Percentiles rank a stretch among this genome's conserved stretches.
phyloP scores from a whole-genome alignment of 2,329 filamentous ascomycete genomes.

The Parasarocladium wereldwijsianum region DNA sequence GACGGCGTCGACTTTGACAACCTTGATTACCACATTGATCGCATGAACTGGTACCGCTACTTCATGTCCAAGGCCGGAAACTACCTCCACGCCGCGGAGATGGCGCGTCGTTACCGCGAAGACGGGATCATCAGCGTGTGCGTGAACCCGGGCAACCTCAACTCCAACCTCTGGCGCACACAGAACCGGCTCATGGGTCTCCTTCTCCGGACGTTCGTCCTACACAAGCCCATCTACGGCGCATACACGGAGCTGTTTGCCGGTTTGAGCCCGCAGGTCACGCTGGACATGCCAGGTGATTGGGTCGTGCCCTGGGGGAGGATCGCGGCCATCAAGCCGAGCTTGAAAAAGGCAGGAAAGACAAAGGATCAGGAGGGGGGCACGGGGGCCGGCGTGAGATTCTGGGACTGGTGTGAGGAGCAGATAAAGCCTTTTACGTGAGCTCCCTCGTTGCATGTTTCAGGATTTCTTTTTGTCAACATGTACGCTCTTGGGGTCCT shows the following conservation, averaged over 20 bases:
- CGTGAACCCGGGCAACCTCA: conserved; percentile 20
- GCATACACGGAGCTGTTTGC: conserved; percentile 35
- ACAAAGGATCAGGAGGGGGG: conserved; percentile 21
- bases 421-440: conserved; percentile 19
- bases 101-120: conserved; percentile 15
- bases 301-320: conserved; percentile 22
- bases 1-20: conserved; percentile 10
- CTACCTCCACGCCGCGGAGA: conserved; percentile 11
- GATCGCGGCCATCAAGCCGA: conserved; percentile 17
- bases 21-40: conserved; percentile 9
- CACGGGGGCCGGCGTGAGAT: conserved; percentile 18
- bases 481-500: no score
- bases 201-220: conserved; percentile 7
- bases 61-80: conserved; percentile 13
- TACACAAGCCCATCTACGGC: conserved; percentile 19
- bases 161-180: conserved; percentile 16
- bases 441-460: no score
- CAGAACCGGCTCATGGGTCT: conserved; percentile 7
- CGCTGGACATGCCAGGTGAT: conserved; percentile 18
- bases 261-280: conserved; percentile 26
- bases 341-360: conserved; percentile 17
- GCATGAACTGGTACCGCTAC: conserved; percentile 10
- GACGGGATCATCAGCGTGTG: conserved; percentile 12
- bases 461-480: no score
- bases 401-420: conserved; percentile 26